Evolutionary conservation across 2,329 filamentous ascomycete species (phyloP), one percentile per base, ranked within the genome.

Genomic region (Ustilaginoidea virens): DNA sequence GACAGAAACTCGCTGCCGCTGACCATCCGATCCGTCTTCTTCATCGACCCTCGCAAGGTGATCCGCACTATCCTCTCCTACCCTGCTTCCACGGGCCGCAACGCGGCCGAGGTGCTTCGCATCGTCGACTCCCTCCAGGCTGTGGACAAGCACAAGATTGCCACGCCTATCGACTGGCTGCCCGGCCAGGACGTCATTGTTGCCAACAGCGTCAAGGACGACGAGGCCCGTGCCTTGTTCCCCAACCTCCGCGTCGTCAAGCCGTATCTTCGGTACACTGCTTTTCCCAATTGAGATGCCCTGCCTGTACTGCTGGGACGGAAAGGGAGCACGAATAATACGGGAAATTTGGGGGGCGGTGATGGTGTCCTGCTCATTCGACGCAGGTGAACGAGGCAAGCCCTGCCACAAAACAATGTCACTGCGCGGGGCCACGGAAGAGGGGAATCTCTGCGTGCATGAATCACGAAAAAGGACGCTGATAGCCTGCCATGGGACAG

Each of bases 21-120:
- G 61, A 93, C 86, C 44, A 92, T 94, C 60, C 82, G 86, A 47
- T 83, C 80, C 44, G 86, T 93, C 51, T 93, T 92, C 68, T 67
- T 93, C 60, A 90, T 93, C 55, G 85, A 93, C 63, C 85, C 85
- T 39, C 74, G 72, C 57, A 93, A 92, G 75, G 87, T 78, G 56
- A 90, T 93, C 60, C 78, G 86, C 45, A 74, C 86, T 52, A 92
- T 83, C 53, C 79, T 93, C 63, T 76, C 80, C 50, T 94, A 93
- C 66, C 86, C 86, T 24, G 85, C 86, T 36, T 86, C 79, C 34
- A 92, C 83, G 25, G 86, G 86, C 57, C 74, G 80, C 50, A 86
- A 85, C 66, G 74, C 76, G 37, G 66, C 72, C 42, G 80, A 85
- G 66, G 74, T 86, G 29, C 71, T 85, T 43, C 74, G 79, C 47